Evolutionary conservation across 2,329 filamentous ascomycete genomes (phyloP).

Genomic region (Scytalidium lignicola): DNA sequence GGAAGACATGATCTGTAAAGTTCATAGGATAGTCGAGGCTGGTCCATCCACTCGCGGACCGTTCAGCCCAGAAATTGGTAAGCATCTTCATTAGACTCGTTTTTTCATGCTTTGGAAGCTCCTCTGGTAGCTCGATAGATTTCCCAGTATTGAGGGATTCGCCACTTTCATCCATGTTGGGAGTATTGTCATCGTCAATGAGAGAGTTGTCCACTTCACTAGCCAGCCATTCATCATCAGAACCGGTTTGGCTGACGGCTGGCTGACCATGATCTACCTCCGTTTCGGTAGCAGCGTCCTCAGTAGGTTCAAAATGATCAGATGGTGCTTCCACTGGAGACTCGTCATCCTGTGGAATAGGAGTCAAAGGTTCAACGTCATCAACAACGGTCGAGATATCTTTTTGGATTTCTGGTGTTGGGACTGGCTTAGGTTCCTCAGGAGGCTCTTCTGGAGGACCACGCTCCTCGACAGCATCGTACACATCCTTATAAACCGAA

Average conservation of each 20-base stretch:
- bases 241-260: conserved; percentile 53
- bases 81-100: conserved; percentile 92
- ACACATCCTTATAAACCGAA: conserved; percentile 89
- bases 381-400: background rate
- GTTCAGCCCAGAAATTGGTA: conserved; percentile 96
- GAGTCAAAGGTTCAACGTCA: background rate
- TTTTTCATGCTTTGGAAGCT: conserved; percentile 88
- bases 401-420: background rate
- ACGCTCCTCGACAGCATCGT: conserved; percentile 83
- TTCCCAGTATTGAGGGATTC: conserved; percentile 50
- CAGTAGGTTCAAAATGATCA: conserved; percentile 19
- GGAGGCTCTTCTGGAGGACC: conserved; percentile 47
- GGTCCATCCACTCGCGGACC: conserved; percentile 91
- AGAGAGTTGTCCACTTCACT: conserved; percentile 71
- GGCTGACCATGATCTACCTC: conserved; percentile 41
- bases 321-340: conserved; percentile 20
- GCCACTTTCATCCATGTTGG: conserved; percentile 57
- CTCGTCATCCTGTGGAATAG: background rate
- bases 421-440: background rate
- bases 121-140: conserved; percentile 57
- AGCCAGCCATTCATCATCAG: conserved; percentile 60
- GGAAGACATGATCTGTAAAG: conserved; percentile 88
- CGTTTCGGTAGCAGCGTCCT: conserved; percentile 26
- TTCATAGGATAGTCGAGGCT: conserved; percentile 88
- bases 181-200: conserved; percentile 60